These are phyloP conservation scores for Cudoniella acicularis DNA, from an alignment of 495 filamentous ascomycete genomes.

Conservation along the genomic window DNA sequence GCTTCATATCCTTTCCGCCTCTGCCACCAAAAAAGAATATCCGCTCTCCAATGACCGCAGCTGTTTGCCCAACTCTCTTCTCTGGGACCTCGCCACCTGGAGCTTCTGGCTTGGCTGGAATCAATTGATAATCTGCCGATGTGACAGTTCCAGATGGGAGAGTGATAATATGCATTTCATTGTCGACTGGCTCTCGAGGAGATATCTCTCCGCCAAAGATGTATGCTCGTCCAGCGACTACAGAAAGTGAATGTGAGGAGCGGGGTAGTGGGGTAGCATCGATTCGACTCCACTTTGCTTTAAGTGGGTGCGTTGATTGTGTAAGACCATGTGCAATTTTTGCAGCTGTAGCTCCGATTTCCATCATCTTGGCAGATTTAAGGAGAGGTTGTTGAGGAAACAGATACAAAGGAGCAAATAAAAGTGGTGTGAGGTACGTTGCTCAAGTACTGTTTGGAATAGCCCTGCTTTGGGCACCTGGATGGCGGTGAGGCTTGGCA, in stretches of 20 bases:
- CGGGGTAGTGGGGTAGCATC: constrained; percentile 52
- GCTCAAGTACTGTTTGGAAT: too few species aligned
- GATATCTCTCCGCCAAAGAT: constrained; percentile 62
- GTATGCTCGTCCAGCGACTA: constrained; percentile 64
- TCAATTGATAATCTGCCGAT: constrained; percentile 52
- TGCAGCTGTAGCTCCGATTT: constrained; percentile 15
- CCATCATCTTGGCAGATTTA: constrained; percentile 25
- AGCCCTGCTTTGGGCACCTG: neutral
- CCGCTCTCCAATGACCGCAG: constrained; percentile 51
- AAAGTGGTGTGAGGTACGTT: neutral
- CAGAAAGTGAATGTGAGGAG: constrained; percentile 65
- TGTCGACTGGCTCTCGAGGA: constrained; percentile 55
- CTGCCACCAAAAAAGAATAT: constrained; percentile 66
- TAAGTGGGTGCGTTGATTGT: constrained; percentile 27
- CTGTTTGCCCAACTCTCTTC: constrained; percentile 53
- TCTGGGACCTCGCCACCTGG: constrained; percentile 38
- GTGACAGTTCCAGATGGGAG: constrained; percentile 48
- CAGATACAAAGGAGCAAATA: neutral
- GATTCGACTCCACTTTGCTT: constrained; percentile 58
- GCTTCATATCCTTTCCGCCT: constrained; percentile 36
- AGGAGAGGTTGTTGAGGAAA: neutral
- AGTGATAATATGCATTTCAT: constrained; percentile 64
- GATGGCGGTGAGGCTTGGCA: neutral
- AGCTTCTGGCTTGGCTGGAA: constrained; percentile 41
- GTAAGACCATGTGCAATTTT: constrained; percentile 18